Percentiles rank a stretch among this genome's conserved stretches.
phyloP scores from a whole-genome alignment of 2,329 filamentous ascomycete genomes.

The Fusarium protoensiforme region DNA sequence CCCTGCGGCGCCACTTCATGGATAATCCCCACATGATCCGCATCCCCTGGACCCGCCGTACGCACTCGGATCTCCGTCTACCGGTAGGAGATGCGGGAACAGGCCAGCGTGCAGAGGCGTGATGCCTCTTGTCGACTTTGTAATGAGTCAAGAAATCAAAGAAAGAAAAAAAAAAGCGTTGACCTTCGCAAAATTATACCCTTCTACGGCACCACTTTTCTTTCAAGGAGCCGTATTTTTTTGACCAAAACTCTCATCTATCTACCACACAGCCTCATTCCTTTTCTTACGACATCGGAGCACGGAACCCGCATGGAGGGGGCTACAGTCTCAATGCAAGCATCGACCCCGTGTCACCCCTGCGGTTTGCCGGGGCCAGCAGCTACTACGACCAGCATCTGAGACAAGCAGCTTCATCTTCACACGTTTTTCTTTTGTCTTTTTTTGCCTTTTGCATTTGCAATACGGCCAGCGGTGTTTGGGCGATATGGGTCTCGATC shows the following conservation, averaged over 20 bases:
- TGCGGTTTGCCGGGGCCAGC: conserved; percentile 9
- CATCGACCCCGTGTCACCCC: conserved; percentile 21
- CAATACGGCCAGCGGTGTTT: conserved; percentile 37
- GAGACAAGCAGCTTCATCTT: conserved; percentile 13
- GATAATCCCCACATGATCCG: conserved; percentile 24
- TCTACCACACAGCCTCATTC: conserved; percentile 12
- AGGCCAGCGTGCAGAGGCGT: conserved; percentile 36
- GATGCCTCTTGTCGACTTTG: conserved; percentile 2
- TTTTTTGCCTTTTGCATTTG: conserved; percentile 17
- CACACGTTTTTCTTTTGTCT: neutral
- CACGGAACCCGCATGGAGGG: conserved; percentile 17
- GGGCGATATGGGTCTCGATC: conserved; percentile 32
- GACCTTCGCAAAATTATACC: conserved; percentile 37
- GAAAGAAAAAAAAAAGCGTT: conserved; percentile 24
- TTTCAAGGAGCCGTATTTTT: conserved; percentile 10
- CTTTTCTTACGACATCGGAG: conserved; percentile 22
- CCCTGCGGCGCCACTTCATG: conserved; percentile 31
- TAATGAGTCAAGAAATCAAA: conserved; percentile 9
- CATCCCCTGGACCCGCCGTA: conserved; percentile 36
- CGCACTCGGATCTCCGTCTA: conserved; percentile 53
- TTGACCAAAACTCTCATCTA: conserved; percentile 1
- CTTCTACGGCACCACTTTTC: conserved; percentile 16
- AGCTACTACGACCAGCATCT: neutral
- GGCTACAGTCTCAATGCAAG: conserved; percentile 35
- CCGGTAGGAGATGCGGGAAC: conserved; percentile 48